Conservation (phyloP, 2,329 filamentous ascomycete genomes). For the Sporothrix protearum region DNA sequence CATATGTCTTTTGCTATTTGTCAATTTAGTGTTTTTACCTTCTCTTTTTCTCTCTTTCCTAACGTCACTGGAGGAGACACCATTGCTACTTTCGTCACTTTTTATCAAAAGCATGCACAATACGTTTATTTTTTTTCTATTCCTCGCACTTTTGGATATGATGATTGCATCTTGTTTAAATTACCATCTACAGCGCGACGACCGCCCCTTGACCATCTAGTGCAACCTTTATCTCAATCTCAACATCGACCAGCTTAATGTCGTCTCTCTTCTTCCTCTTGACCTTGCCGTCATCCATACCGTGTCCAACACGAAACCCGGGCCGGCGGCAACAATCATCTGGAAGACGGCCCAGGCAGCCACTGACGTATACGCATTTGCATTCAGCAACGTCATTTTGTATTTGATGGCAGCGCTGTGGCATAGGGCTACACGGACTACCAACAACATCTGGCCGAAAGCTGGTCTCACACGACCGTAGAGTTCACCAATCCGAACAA, state of each 20-base stretch:
- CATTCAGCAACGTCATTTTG: too few species aligned
- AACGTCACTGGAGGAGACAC: constrained; percentile 4
- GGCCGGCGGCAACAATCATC: constrained; percentile 62
- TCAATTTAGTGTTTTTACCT: not conserved
- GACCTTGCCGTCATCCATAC: constrained; percentile 28
- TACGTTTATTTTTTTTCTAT: not conserved
- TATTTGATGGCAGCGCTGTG: too few species aligned
- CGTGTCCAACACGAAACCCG: constrained; percentile 44
- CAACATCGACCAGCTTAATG: not conserved
- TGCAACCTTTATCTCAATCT: not conserved
- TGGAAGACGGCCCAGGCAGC: constrained; percentile 41
- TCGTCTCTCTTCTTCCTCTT: not conserved
- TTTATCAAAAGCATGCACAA: constrained; percentile 8
- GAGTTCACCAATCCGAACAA: too few species aligned
- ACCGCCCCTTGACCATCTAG: not conserved
- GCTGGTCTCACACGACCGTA: too few species aligned
- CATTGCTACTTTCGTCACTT: not conserved
- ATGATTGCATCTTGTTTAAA: not conserved
- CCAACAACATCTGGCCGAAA: too few species aligned
- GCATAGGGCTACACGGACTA: too few species aligned
- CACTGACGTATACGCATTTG: constrained; percentile 32
- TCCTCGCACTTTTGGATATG: not conserved
- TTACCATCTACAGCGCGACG: not conserved
- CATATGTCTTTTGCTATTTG: not conserved
- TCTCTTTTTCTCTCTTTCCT: not conserved